phyloP scores from a whole-genome alignment of 768 basidiomycete genomes.

The Tricholoma matsutake region DNA sequence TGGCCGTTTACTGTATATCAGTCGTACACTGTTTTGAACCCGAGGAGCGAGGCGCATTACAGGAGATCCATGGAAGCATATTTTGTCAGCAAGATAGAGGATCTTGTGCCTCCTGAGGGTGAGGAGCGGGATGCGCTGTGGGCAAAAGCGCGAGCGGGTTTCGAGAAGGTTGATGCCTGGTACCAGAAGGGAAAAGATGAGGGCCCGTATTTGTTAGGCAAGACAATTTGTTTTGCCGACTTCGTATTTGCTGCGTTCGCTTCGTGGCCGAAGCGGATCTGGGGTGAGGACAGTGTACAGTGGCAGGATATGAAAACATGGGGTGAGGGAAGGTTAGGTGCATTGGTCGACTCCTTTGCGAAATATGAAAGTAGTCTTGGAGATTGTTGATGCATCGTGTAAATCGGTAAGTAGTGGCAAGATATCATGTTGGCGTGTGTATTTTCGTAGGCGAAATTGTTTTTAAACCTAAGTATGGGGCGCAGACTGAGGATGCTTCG shows the following conservation, averaged over 20 bases:
- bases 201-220: not conserved
- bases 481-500: too few relatives aligned
- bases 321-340: not conserved
- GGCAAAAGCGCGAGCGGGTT: not conserved
- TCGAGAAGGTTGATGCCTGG: not conserved
- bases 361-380: not conserved
- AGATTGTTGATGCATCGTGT: too few relatives aligned
- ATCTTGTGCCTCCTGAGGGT: not conserved
- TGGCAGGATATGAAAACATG: not conserved
- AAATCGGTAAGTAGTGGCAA: too few relatives aligned
- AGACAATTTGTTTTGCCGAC: not conserved
- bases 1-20: not conserved
- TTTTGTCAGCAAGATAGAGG: not conserved
- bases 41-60: constrained; percentile 10
- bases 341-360: not conserved
- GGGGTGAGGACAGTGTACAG: constrained; percentile 1
- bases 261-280: not conserved
- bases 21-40: constrained; percentile 8
- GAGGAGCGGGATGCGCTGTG: not conserved
- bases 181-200: not conserved
- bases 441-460: too few relatives aligned
- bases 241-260: not conserved
- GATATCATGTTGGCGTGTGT: too few relatives aligned
- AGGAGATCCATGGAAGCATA: not conserved
- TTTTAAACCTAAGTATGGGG: too few relatives aligned